Base-by-base conservation (phyloP, 2,329 filamentous ascomycete genomes). In the Aspergillus chevalieri region DNA sequence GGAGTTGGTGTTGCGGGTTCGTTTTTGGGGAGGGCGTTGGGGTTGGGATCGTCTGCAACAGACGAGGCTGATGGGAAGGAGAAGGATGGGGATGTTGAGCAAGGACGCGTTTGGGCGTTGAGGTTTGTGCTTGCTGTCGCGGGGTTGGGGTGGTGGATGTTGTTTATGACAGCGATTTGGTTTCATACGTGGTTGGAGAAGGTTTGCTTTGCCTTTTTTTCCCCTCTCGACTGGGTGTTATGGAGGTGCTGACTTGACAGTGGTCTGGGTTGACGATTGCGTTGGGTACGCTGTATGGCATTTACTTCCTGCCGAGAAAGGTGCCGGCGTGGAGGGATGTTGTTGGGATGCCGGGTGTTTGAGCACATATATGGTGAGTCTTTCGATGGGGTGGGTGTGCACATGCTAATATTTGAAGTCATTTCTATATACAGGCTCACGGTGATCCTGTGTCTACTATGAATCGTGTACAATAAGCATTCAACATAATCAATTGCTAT, bases 151-250 rank as follows among this genome's bases (percentile, higher is more conserved):
- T 81, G 85, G 75, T 97, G 93, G 89, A 98, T 98, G 93, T 71
- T 98, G 66, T 77, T 97, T 53, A 98, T 98, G 93, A 98, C 93
- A 38, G 91, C 91, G 2, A 91, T 94, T 36, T 98, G 92, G 77
- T 98, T 98, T 64, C 93, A 98, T 70, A 98, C 93, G 0, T 97
- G 92, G 91, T 85, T 94, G 61, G 93, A 98, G 75, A 98, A 97
- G 85, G 86, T 69, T 50, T 69, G 57, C 0, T 28, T 41, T 26
- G 6, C 21, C 21, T 14, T 36, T 19, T 44, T 41, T 21, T n/a
- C n/a, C n/a, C n/a, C n/a, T 17, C 10, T 14, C 46, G 15, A 6
- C 43, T 28, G 14, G 43, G 24, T 30, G 49, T 56, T 33, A 55
- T 19, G 47, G 8, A n/a, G 33, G 38, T 47, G 46, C 49, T 44